Base-by-base conservation (phyloP, 2,329 filamentous ascomycete genomes). In the Fusarium paranaense region DNA sequence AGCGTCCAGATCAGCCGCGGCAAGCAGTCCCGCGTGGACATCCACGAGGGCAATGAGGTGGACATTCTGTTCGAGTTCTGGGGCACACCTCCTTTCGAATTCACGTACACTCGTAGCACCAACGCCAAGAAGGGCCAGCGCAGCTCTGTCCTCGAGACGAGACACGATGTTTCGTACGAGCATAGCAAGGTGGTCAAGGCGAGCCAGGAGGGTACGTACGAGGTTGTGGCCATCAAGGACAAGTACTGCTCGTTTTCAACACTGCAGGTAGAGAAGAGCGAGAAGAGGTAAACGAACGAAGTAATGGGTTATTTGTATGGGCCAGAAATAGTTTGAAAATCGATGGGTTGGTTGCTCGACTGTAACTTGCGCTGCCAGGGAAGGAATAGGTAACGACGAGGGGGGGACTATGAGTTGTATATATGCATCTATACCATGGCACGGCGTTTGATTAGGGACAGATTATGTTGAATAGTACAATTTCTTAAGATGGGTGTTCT, bases 201-300 rank as follows among this genome's bases (percentile, higher is more conserved):
- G 30, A 95, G 93, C 76, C 94, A 98, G 80, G 97, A 98, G 87
- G 97, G 97, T 59, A 98, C 95, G 75, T 99, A 99, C 81, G 97
- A 99, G 85, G 96, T 99, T 20, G 94, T 98, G 33, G 93, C 94
- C 13, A 98, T 99, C 83, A 97, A 97, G 87, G 97, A 99, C 83
- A 91, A 91, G 79, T 97, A 90, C 85, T 99, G 97, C 82, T 92
- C 94, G 30, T 98, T 97, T 83, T 94, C 94, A 54, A 96, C 92
- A 70, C 89, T 92, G 79, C 89, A 90, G 73, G 83, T 87, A 54
- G 86, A 86, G 61, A 88, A 86, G 68, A 86, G 84, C 73, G 85
- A 86, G 78, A 84, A 79, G 81, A 87, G 80, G 62, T 81, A 69
- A 68, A 33, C 57, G 22, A 45, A 20, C 16, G 33, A 35, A 22